Conservation (phyloP, 306 rosid genomes). For the Pterocarpus macrocarpus region DNA sequence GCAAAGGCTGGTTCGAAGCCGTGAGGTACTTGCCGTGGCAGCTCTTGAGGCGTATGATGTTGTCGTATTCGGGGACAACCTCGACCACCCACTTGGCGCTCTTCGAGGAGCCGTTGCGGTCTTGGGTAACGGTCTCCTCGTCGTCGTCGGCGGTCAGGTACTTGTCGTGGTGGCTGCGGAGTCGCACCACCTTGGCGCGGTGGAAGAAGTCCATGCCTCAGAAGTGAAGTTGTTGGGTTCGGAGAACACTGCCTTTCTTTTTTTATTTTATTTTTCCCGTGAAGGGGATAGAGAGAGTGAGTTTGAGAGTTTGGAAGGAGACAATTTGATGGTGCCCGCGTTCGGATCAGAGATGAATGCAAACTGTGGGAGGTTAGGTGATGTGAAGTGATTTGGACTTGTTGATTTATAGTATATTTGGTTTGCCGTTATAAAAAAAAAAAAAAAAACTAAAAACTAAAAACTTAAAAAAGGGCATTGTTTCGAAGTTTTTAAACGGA, state of each 20-base stretch:
- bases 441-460: too few species aligned
- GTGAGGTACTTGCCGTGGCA: slow-evolving; percentile 78
- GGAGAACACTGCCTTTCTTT: too few species aligned
- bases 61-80: slow-evolving; percentile 55
- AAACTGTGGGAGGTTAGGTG: neutral
- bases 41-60: slow-evolving; percentile 76
- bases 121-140: slow-evolving; percentile 77
- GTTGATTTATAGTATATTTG: neutral
- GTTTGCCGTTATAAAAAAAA: too few species aligned
- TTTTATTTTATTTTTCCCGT: neutral
- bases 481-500: too few species aligned
- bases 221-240: neutral
- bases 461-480: too few species aligned
- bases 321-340: too few species aligned
- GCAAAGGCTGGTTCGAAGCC: slow-evolving; percentile 72
- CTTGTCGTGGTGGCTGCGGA: slow-evolving; percentile 83
- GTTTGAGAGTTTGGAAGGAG: neutral
- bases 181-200: slow-evolving; percentile 79
- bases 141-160: slow-evolving; percentile 83
- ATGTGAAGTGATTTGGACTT: neutral
- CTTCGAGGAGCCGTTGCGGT: slow-evolving; percentile 70
- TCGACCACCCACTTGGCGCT: slow-evolving; percentile 74
- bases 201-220: slow-evolving; percentile 68
- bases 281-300: neutral
- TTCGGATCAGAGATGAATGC: neutral